Conservation (phyloP, 73 alveolate genomes). For the Effrenium voratum region DNA sequence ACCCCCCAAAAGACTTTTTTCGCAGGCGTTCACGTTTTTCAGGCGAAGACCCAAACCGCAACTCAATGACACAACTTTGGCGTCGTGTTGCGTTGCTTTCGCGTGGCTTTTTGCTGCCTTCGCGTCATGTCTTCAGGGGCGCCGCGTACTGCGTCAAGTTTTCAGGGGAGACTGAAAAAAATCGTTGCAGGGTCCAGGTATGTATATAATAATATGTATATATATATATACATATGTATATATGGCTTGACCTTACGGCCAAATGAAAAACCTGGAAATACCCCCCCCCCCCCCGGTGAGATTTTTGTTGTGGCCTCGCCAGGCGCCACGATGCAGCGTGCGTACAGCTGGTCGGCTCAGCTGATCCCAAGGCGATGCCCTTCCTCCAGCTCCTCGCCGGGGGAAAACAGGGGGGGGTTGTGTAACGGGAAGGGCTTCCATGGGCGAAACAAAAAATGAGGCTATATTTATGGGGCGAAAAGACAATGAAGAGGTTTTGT, state of each 20-base stretch:
- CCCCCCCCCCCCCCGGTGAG: neutral
- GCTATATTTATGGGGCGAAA: neutral
- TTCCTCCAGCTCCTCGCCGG: neutral
- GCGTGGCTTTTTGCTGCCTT: too few relatives aligned
- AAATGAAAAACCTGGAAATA: neutral
- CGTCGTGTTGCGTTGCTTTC: too few relatives aligned
- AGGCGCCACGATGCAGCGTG: conserved; percentile 22
- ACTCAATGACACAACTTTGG: too few relatives aligned
- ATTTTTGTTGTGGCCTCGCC: too few relatives aligned
- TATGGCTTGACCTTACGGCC: neutral
- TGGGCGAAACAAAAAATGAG: neutral
- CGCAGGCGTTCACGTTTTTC: too few relatives aligned
- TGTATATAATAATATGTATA: neutral
- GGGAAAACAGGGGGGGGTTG: neutral
- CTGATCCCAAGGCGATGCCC: conserved; percentile 60
- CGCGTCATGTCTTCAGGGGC: too few relatives aligned
- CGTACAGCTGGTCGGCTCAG: conserved; percentile 77
- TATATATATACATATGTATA: too few relatives aligned
- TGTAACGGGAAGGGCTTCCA: neutral
- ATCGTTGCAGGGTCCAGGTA: neutral
- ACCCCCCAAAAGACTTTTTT: too few relatives aligned
- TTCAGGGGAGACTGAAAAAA: neutral
- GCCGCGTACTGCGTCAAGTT: too few relatives aligned
- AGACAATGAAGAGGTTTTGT: neutral
- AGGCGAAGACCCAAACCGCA: too few relatives aligned